Conservation (phyloP, 1,284 basidiomycete species). For the Rhodotorula sp. region DNA sequence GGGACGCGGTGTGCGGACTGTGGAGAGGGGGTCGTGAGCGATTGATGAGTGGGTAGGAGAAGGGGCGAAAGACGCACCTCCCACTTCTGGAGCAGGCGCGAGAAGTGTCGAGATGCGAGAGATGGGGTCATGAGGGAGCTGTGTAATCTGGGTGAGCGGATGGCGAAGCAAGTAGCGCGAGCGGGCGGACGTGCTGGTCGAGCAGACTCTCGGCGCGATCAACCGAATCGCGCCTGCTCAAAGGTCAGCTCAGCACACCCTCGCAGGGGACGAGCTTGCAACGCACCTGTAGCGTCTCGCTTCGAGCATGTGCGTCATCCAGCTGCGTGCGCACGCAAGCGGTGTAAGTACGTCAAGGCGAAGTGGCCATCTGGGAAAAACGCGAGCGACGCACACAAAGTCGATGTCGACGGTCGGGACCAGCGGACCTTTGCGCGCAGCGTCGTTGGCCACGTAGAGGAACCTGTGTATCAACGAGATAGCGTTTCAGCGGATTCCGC, state of each 20-base stretch:
- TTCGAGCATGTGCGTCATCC: background rate
- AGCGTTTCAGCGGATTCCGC: no score
- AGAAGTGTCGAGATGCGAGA: background rate
- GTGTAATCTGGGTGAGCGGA: no score
- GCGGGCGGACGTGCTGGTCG: background rate
- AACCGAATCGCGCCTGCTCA: background rate
- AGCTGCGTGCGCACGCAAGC: background rate
- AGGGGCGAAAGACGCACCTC: background rate
- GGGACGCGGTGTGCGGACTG: background rate
- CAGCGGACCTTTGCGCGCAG: background rate
- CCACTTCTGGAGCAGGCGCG: background rate
- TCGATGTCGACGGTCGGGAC: conserved; percentile 5
- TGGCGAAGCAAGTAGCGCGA: background rate
- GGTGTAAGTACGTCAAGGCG: accelerated
- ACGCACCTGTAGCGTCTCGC: background rate
- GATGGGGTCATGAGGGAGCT: background rate
- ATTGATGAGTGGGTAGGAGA: background rate
- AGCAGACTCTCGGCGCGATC: background rate
- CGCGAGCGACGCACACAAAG: background rate
- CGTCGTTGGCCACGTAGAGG: background rate
- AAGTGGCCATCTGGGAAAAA: no score
- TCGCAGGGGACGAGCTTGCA: no score
- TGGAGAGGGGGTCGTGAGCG: background rate
- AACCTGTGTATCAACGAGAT: no score
- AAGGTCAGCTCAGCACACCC: background rate